Percentiles rank a stretch among this genome's conserved stretches.
Evolutionary conservation across 2,329 filamentous ascomycete genomes (phyloP).

Genomic region (Aspergillus sp.): DNA sequence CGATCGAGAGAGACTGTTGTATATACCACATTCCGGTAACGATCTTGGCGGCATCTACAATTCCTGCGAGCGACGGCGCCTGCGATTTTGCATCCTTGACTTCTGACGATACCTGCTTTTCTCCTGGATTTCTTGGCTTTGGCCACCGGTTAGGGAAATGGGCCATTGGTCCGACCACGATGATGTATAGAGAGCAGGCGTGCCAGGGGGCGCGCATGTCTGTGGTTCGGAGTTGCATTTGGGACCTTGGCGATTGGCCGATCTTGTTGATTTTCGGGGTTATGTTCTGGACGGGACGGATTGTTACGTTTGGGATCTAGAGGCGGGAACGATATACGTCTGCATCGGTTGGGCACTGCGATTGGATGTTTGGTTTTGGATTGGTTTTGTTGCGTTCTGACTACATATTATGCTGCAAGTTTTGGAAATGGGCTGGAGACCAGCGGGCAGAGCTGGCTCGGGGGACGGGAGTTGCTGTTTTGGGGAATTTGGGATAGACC

Average conservation of each 20-base stretch:
- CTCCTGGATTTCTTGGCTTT: slow-evolving; percentile 13
- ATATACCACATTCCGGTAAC: slow-evolving; percentile 28
- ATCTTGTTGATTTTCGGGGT: slow-evolving; percentile 20
- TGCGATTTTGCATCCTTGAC: slow-evolving; percentile 27
- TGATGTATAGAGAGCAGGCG: slow-evolving; percentile 33
- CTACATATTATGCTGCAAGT: slow-evolving; percentile 16
- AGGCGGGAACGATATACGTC: slow-evolving; percentile 38
- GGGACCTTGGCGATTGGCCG: slow-evolving; percentile 21
- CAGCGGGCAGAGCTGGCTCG: slow-evolving; percentile 20
- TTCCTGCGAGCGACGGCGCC: slow-evolving; percentile 35
- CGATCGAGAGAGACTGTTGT: slow-evolving; percentile 23
- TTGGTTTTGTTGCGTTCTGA: slow-evolving; percentile 12
- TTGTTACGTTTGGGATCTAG: slow-evolving; percentile 30
- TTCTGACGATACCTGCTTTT: slow-evolving; percentile 27
- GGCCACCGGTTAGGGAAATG: slow-evolving; percentile 25
- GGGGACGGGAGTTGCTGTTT: slow-evolving; percentile 30
- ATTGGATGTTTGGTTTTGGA: slow-evolving; percentile 24
- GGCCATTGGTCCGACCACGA: slow-evolving; percentile 23
- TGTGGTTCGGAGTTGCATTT: slow-evolving; percentile 28
- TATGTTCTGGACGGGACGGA: slow-evolving; percentile 25
- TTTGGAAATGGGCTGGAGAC: slow-evolving; percentile 27
- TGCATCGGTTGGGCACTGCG: slow-evolving; percentile 34
- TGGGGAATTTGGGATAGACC: slow-evolving; percentile 2
- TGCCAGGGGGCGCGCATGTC: slow-evolving; percentile 25
- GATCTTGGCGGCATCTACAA: slow-evolving; percentile 26